Base-by-base conservation (phyloP, 2,329 filamentous ascomycete species). In the Alternaria novae-zelandiae region DNA sequence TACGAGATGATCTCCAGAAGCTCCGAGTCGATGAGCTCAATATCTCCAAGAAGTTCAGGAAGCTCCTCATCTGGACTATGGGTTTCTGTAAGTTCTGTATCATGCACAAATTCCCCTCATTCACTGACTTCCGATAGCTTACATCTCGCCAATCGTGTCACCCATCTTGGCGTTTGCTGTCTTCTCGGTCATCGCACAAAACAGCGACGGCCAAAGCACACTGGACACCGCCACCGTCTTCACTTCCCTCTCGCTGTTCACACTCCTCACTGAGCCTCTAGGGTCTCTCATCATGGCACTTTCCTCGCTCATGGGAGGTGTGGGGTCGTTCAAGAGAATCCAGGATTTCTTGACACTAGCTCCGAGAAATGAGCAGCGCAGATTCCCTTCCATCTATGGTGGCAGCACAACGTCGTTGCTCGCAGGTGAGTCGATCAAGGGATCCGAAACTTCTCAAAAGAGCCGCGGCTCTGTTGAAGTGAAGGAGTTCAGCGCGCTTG, bases 221-320 rank as follows among this genome's bases (percentile, higher is more conserved):
- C 70, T 85, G 20, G 80, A 81, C 44, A 81, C 81, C 5, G 77
- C 81, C 3, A 79, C 74, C 9, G 80, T 82, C 1, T 85, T 83
- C 64, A 84, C 83, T 1, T 83, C 83, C 3, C 66, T 85, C 5
- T 83, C 83, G 0, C 79, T 85, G 0, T 83, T 85, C 57, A 78
- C 81, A 0, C 76, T 85, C 8, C 68, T 85, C 3, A 77, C 82
- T 1, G 82, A 85, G 45, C 83, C 83, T 6, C 76, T 85, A 1
- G 69, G 81, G 17, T 81, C 79, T 4, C 72, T 85, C 30, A 82
- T 85, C 9, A 82, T 83, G 79, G 79, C 82, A 9, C 70, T 84
- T 10, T 79, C 81, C 61, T 74, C 79, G 5, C 82, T 84, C 46
- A 78, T 83, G 61, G 81, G 81, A 2, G 80, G 82, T 4, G 74